Base-by-base conservation (phyloP, 805 yeast species). In the Saccharomycopsis lassenensis region DNA sequence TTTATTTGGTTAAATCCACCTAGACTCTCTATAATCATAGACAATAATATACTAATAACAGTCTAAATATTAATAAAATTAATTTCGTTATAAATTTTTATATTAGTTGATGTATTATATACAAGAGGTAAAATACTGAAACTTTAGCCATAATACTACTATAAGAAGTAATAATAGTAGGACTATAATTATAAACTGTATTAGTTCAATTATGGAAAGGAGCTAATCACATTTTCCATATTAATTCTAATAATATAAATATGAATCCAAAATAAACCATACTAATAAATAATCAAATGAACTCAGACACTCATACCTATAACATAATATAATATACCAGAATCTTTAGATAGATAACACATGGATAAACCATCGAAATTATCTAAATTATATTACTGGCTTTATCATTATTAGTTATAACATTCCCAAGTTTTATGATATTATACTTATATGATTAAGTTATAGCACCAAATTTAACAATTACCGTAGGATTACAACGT, bases 351-450 rank as follows among this genome's bases (percentile, higher is more conserved):
- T 49, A 50, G 42, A 29, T 48, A 30, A 37, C 37, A 31, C 54
- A 50, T 45, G 54, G 54, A 22, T 44, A 48, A 42, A 29, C 38
- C 28, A 43, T 50, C 34, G 52, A 49, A 33, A 44, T 50, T 37
- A 40, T 50, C 15, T 49, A 52, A 49, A 49, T 52, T 24, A 44
- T 50, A 27, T 48, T 48, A 36, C 53, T 50, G 8, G 48, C 47
- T 15, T 39, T 46, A 28, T 34, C 44, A 18, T 38, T 45, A 39
- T 29, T 44, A 30, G 36, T 42, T 15, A 37, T n/a, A n/a, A n/a
- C n/a, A n/a, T n/a, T n/a, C n/a, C n/a, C n/a, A n/a, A n/a, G n/a
- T n/a, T n/a, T n/a, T n/a, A n/a, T n/a, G n/a, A n/a, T n/a, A n/a
- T n/a, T n/a, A n/a, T n/a, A n/a, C n/a, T n/a, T n/a, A n/a, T n/a